Percentiles rank a stretch among this genome's conserved stretches.
phyloP scores from a whole-genome alignment of 2,329 filamentous ascomycete genomes.

The Alternaria conjuncta region DNA sequence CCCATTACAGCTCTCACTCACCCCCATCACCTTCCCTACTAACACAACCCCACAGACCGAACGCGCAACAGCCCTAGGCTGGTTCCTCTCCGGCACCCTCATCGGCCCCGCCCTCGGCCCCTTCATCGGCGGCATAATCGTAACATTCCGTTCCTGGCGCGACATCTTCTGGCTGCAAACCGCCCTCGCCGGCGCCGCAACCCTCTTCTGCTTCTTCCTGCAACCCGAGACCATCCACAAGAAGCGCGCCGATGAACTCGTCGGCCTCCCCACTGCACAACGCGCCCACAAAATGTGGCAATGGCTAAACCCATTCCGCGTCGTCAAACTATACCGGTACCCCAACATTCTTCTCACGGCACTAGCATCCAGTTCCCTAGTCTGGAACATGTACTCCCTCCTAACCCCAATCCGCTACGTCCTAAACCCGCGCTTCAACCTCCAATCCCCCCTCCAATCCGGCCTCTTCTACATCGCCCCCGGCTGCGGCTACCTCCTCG shows the following conservation, averaged over 20 bases:
- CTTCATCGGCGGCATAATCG: conserved; percentile 77
- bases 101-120: conserved; percentile 68
- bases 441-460: conserved; percentile 69
- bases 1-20: conserved; percentile 7
- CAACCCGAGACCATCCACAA: conserved; percentile 76
- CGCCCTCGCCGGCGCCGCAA: conserved; percentile 67
- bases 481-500: conserved; percentile 71
- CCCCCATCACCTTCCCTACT: conserved; percentile 2
- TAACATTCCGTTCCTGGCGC: conserved; percentile 75
- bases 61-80: conserved; percentile 74
- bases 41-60: conserved; percentile 65
- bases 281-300: conserved; percentile 63
- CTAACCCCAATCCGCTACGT: conserved; percentile 75
- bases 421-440: conserved; percentile 74
- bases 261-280: conserved; percentile 57
- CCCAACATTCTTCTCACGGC: conserved; percentile 67
- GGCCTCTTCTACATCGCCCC: conserved; percentile 78
- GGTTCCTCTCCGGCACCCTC: conserved; percentile 74
- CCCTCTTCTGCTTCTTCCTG: conserved; percentile 67
- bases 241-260: conserved; percentile 67
- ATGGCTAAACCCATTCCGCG: conserved; percentile 71
- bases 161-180: conserved; percentile 81
- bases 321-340: conserved; percentile 69
- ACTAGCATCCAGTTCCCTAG: too few relatives aligned
- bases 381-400: conserved; percentile 77